Conservation (phyloP, 495 filamentous ascomycete species). For the Platismatia glauca region DNA sequence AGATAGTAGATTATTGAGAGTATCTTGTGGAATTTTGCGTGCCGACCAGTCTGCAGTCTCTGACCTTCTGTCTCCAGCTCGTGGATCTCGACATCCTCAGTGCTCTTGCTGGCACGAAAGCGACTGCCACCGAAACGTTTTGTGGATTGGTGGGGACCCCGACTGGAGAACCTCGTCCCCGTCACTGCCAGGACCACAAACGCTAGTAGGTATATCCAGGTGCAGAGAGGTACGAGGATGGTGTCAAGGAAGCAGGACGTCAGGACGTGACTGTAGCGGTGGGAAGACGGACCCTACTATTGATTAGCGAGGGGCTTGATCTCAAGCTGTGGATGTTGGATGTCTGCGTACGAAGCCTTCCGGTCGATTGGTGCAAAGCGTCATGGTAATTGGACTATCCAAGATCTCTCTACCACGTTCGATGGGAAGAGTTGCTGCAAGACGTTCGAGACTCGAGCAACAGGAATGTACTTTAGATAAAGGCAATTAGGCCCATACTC, state of each 20-base stretch:
- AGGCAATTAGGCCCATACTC: not conserved
- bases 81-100: slow-evolving; percentile 4
- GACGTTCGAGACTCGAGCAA: not conserved
- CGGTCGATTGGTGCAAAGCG: slow-evolving; percentile 27
- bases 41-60: not conserved
- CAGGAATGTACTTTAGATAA: not conserved
- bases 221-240: slow-evolving; percentile 31
- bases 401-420: not conserved
- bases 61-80: not conserved
- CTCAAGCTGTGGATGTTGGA: not conserved
- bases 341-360: slow-evolving; percentile 30
- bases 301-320: slow-evolving; percentile 1
- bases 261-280: slow-evolving; percentile 29
- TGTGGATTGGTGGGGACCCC: not conserved
- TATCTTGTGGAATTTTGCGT: slow-evolving; percentile 11
- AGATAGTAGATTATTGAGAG: slow-evolving; percentile 25
- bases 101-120: slow-evolving; percentile 4
- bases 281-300: slow-evolving; percentile 27
- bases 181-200: slow-evolving; percentile 18
- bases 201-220: slow-evolving; percentile 25
- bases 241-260: slow-evolving; percentile 34
- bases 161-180: not conserved
- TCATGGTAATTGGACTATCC: slow-evolving; percentile 14
- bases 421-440: not conserved
- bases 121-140: not conserved